Conservation (phyloP, 495 filamentous ascomycete species). For the Penicillium fimorum region DNA sequence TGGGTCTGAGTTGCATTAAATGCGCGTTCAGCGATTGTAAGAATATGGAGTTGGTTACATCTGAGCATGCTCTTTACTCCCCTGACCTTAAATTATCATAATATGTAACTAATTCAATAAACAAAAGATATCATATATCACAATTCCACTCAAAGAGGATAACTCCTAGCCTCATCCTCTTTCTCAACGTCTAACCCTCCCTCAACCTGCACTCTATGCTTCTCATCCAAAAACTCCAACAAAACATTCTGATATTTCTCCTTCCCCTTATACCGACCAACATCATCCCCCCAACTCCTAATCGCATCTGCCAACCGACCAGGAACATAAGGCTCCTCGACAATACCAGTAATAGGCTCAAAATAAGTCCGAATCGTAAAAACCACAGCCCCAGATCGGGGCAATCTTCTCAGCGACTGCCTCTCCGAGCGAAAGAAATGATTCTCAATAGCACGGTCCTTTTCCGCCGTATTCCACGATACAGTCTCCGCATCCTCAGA, state of each 20-base stretch:
- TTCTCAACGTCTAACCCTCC: conserved; percentile 59
- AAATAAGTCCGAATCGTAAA: conserved; percentile 84
- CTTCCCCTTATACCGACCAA: conserved; percentile 78
- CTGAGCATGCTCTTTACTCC: conserved; percentile 1
- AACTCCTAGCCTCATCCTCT: conserved; percentile 58
- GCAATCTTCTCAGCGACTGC: conserved; percentile 72
- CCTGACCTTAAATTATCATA: neutral
- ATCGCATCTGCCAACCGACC: conserved; percentile 70
- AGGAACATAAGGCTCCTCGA: conserved; percentile 67
- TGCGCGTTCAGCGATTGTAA: conserved; percentile 3
- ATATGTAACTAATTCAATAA: neutral
- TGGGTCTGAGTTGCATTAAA: neutral
- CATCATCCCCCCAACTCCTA: conserved; percentile 85
- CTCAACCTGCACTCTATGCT: conserved; percentile 73
- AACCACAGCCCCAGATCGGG: conserved; percentile 70
- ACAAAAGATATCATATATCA: neutral
- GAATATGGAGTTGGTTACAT: neutral
- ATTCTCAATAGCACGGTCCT: conserved; percentile 69
- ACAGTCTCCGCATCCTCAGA: conserved; percentile 62
- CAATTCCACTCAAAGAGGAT: conserved; percentile 37
- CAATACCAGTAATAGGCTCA: conserved; percentile 64
- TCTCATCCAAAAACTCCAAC: conserved; percentile 77
- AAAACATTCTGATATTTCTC: conserved; percentile 76
- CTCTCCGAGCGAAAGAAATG: conserved; percentile 80
- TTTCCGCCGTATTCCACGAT: conserved; percentile 75